Evolutionary conservation across 78 protist species (phyloP).

Genomic region (Isochrysis galbana): DNA sequence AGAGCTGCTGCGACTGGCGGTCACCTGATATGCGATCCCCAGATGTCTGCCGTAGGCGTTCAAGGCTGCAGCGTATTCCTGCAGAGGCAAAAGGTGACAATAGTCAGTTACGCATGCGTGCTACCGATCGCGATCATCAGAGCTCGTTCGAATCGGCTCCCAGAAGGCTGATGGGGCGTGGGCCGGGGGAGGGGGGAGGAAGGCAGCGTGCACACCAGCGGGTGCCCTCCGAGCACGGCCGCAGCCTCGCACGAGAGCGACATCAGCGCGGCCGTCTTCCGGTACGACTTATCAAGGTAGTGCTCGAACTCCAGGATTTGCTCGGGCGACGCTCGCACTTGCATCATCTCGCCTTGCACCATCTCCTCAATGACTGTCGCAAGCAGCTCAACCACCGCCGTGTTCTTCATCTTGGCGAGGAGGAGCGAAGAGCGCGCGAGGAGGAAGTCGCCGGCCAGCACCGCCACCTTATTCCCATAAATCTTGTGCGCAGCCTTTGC

Average conservation of each 20-base stretch:
- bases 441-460: slow-evolving; percentile 80
- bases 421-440: slow-evolving; percentile 60
- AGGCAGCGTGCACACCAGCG: too few species aligned
- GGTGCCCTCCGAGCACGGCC: slow-evolving; percentile 23
- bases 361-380: slow-evolving; percentile 69
- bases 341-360: slow-evolving; percentile 89
- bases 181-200: too few species aligned
- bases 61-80: background rate
- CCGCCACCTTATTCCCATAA: slow-evolving; percentile 66
- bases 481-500: slow-evolving; percentile 18
- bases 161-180: too few species aligned
- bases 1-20: background rate
- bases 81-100: too few species aligned
- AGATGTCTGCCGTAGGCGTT: slow-evolving; percentile 76
- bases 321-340: slow-evolving; percentile 41
- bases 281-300: slow-evolving; percentile 81
- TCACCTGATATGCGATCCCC: slow-evolving; percentile 87
- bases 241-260: slow-evolving; percentile 61
- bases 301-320: slow-evolving; percentile 39
- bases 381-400: slow-evolving; percentile 43
- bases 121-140: too few species aligned
- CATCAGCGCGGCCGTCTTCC: slow-evolving; percentile 87
- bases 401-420: slow-evolving; percentile 24
- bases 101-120: too few species aligned
- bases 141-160: too few species aligned